Percentiles rank a stretch among this genome's conserved stretches.
Evolutionary conservation across 768 basidiomycete genomes (phyloP).

Genomic region (Tricholoma hemisulphureum): DNA sequence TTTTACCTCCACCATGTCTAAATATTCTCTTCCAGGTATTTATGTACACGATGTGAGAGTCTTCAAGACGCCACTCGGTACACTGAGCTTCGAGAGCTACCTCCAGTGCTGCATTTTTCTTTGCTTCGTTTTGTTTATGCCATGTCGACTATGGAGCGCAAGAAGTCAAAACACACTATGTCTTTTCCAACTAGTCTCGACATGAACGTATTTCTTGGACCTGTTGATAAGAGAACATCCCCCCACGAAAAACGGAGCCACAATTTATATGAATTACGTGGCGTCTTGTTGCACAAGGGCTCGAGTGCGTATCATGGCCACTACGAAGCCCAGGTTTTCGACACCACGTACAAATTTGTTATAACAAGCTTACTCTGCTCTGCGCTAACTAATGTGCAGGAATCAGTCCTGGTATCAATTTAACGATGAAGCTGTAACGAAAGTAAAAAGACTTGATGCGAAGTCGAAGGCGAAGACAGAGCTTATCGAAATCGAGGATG

Average conservation of each 20-base stretch:
- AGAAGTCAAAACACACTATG: constrained; percentile 81
- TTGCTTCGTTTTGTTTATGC: constrained; percentile 93
- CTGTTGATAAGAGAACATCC: constrained; percentile 21
- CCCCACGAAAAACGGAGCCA: constrained; percentile 10
- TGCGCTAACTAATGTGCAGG: constrained; percentile 34
- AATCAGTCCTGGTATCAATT: constrained; percentile 83
- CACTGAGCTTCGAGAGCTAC: constrained; percentile 66
- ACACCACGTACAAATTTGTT: constrained; percentile 51
- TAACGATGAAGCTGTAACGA: constrained; percentile 84
- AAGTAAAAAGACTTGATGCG: constrained; percentile 54
- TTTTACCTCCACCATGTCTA: not conserved
- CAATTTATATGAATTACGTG: constrained; percentile 76
- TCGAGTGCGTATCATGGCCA: constrained; percentile 90
- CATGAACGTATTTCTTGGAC: constrained; percentile 65
- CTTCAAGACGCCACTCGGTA: constrained; percentile 81
- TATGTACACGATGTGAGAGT: constrained; percentile 69
- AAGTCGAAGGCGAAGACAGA: constrained; percentile 29
- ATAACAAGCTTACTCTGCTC: not conserved
- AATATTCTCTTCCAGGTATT: constrained; percentile 53
- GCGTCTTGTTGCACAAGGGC: constrained; percentile 87
- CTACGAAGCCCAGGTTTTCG: constrained; percentile 84
- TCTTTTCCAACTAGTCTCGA: constrained; percentile 73
- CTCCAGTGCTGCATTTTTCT: constrained; percentile 89
- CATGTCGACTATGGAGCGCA: constrained; percentile 70
- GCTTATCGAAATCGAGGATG: constrained; percentile 28